Evolutionary conservation across 2,329 filamentous ascomycete species (phyloP), one percentile per base, ranked within the genome.

Genomic region (Periconia macrospinosa): DNA sequence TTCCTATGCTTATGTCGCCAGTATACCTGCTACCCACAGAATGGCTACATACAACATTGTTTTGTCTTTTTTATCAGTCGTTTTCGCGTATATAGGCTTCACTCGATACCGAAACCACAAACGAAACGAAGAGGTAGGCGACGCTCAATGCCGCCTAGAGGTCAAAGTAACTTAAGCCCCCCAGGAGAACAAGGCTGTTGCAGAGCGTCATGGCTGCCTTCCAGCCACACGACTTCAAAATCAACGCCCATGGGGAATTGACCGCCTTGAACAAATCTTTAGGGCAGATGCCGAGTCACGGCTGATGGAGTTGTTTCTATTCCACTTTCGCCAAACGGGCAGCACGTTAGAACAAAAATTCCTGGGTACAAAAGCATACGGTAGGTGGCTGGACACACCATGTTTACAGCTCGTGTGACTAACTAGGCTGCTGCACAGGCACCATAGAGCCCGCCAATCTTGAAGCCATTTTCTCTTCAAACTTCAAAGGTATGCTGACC

Each of bases 271-370:
- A 54, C 62, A 58, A 55, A 60, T 61, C 45, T 68, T 60, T 47
- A 50, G 56, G 46, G 62, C 49, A 37, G 54, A 61, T 49, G 52
- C 59, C 13, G 61, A 60, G 41, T 59, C 57, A 19, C 50, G 57
- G 11, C 40, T 65, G 18, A 65, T 71, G 60, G 69, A 71, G 14
- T 58, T 69, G 11, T 72, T 72, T 15, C 45, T 74, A 11, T 70
- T 71, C 52, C 61, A 71, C 47, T 59, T 74, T 27, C 60, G 69
- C 45, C 69, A 75, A 53, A 74, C 74, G 3, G 62, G 61, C 13
- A 59, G 15, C 42, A 64, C 62, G 9, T 50, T 64, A 6, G 57
- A 66, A 30, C 53, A 66, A 43, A 59, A 58, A 44, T 56, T 66
- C 41, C 46, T 65, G 13, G 64, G 64, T 1, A 56, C 50, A 1